A percentile compares a stretch with the other conserved stretches of the same genome.
phyloP scores from a whole-genome alignment of 108 stramenopile species.

The Nitzschia sp. region DNA sequence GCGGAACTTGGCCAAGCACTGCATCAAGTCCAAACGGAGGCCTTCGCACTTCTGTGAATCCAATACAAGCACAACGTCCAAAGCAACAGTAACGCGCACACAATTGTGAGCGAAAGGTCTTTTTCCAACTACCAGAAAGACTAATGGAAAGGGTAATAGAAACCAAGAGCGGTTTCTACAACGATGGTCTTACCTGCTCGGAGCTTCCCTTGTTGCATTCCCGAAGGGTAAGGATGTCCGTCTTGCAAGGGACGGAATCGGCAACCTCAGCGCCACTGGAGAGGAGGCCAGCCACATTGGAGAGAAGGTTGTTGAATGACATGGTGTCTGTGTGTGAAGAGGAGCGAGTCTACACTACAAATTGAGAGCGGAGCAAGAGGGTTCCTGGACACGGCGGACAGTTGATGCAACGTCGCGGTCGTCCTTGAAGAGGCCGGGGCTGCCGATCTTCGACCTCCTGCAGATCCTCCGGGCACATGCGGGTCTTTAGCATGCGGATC shows the following conservation, averaged over 20 bases:
- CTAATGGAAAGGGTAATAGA: no score
- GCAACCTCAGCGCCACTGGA: slow-evolving; percentile 24
- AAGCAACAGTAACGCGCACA: no score
- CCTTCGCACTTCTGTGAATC: slow-evolving; percentile 28
- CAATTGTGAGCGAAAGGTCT: no score
- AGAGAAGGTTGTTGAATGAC: slow-evolving; percentile 36
- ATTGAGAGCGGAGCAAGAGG: no score
- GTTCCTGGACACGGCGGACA: no score
- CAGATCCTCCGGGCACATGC: no score
- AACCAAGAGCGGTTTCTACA: neutral
- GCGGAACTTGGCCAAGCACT: slow-evolving; percentile 37
- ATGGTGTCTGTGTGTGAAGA: slow-evolving; percentile 10
- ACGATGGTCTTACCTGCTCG: slow-evolving; percentile 21
- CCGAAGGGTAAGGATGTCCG: slow-evolving; percentile 29
- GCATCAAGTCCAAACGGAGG: slow-evolving; percentile 34
- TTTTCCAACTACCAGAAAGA: no score
- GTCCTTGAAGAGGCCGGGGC: no score
- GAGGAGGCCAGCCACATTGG: slow-evolving; percentile 29
- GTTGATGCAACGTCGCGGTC: no score
- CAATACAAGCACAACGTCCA: neutral
- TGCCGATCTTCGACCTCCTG: no score
- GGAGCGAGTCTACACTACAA: no score
- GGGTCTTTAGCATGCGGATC: no score
- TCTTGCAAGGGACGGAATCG: slow-evolving; percentile 35
- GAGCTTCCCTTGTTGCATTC: slow-evolving; percentile 35